Evolutionary conservation across 345 rosid species (phyloP), one percentile per base, ranked within the genome.

Genomic region (Ceriops decandra): DNA sequence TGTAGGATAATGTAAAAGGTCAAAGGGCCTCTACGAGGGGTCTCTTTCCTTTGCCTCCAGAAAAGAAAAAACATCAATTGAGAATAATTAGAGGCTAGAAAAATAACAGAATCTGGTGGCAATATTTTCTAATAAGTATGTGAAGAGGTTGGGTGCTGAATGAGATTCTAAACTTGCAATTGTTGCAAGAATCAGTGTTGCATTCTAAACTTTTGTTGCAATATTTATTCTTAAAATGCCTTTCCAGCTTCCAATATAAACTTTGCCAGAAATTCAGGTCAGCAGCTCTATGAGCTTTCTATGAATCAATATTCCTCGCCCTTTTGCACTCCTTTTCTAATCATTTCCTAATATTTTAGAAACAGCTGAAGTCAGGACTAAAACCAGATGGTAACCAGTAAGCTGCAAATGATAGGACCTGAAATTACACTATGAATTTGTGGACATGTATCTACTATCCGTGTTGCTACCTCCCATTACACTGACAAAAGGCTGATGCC

Each of bases 101-200:
- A 56, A 56, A 57, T 26, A 19, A 63, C 4, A 64, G 72, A 69
- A 68, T 64, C 28, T 65, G 28, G 28, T 56, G 53, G 61, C 65
- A 60, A 63, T 17, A 64, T 63, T 69, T 79, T 57, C 42, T 33
- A 64, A 76, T 57, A 52, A 72, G 74, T 82, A 77, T 65, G 73
- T 59, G 76, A 67, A 67, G 60, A 73, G 26, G 64, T 60, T 77
- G 56, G 35, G 65, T 31, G 52, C 74, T 63, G 83, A 81, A 85
- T 83, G 64, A 76, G 80, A 85, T 85, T 77, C 89, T 53, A 72
- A 26, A 60, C 75, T 77, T 83, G 75, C 67, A 38, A 64, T 67
- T 69, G 80, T 79, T 57, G 77, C 74, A 76, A 76, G 88, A 84
- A 83, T 79, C 51, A 53, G 80, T 79, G 66, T 85, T 68, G 76